Conservation (phyloP, 2,329 filamentous ascomycete species). For the Penicillium paneum region DNA sequence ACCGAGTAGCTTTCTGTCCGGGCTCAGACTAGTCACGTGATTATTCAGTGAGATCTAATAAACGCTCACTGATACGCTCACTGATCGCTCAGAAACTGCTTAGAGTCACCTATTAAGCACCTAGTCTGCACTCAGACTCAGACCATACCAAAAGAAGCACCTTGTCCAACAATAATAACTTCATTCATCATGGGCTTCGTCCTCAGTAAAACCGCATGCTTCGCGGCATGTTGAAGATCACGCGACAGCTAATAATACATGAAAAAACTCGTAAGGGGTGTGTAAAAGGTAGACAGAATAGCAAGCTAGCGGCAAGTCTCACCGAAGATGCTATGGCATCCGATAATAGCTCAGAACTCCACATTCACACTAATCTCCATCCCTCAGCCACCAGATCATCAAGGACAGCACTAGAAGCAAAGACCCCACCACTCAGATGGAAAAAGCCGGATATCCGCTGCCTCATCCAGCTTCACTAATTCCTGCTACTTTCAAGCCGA, state of each 20-base stretch:
- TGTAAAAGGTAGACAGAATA: neutral
- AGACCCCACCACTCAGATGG: constrained; percentile 6
- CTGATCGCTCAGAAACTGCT: no score
- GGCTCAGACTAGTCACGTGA: no score
- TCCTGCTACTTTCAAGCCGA: constrained; percentile 11
- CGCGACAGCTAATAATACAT: neutral
- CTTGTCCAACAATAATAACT: neutral
- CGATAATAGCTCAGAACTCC: neutral
- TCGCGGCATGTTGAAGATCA: neutral
- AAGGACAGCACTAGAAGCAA: constrained; percentile 2
- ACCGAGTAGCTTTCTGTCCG: no score
- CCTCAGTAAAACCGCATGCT: neutral
- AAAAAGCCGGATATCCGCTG: constrained; percentile 10
- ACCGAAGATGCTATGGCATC: neutral
- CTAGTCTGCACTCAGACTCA: no score
- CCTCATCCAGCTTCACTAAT: constrained; percentile 7
- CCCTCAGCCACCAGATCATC: constrained; percentile 13
- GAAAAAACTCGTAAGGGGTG: neutral
- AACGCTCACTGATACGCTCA: no score
- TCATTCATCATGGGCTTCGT: neutral
- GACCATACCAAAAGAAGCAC: no score
- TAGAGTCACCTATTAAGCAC: no score
- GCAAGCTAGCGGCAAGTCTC: neutral
- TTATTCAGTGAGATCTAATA: no score
- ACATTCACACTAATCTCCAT: constrained; percentile 10